Conservation (phyloP, 1,284 basidiomycete genomes). For the Pseudozyma sp. region DNA sequence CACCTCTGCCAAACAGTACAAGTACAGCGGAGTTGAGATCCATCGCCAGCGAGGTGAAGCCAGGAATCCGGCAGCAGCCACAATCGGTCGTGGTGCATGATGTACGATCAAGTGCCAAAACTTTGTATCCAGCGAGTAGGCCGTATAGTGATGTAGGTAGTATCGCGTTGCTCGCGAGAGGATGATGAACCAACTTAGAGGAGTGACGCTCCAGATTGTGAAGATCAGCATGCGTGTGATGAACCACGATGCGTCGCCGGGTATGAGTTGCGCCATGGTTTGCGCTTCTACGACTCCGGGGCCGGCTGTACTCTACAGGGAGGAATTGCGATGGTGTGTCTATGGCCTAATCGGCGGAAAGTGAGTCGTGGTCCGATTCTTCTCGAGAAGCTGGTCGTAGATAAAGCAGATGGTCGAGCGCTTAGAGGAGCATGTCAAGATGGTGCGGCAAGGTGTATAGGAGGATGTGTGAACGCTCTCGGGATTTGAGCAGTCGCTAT, state of each 20-base stretch:
- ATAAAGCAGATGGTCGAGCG: too few species aligned
- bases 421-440: too few species aligned
- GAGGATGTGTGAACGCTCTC: too few species aligned
- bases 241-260: slow-evolving; percentile 50
- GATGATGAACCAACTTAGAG: slow-evolving; percentile 53
- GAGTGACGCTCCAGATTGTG: slow-evolving; percentile 55
- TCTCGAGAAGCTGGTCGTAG: too few species aligned
- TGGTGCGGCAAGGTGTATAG: too few species aligned
- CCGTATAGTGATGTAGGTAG: slow-evolving; percentile 11
- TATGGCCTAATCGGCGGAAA: neutral
- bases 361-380: neutral
- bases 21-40: slow-evolving; percentile 27
- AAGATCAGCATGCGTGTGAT: slow-evolving; percentile 48
- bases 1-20: slow-evolving; percentile 44
- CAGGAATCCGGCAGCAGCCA: neutral
- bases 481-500: too few species aligned
- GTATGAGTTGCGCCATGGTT: slow-evolving; percentile 44
- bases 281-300: neutral
- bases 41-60: slow-evolving; percentile 24
- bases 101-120: slow-evolving; percentile 11
- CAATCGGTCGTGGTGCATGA: slow-evolving; percentile 10
- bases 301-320: neutral
- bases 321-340: neutral
- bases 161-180: slow-evolving; percentile 15
- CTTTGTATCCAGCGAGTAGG: slow-evolving; percentile 18